Evolutionary conservation across 768 basidiomycete species (phyloP), one percentile per base, ranked within the genome.

Genomic region (Boletus sp.): DNA sequence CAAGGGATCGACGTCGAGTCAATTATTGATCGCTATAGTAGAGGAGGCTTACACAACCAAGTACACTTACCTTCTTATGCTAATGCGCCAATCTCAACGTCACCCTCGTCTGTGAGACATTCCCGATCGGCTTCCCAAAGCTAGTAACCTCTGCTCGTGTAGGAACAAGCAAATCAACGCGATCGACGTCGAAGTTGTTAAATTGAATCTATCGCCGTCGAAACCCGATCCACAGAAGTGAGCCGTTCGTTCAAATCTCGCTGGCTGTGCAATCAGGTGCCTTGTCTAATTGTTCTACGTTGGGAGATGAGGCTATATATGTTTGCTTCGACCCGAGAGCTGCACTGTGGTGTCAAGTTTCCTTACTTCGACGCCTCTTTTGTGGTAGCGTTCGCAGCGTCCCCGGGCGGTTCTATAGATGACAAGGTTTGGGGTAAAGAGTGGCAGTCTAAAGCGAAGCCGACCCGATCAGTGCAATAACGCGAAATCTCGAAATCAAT

Each of bases 101-200:
- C 40, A 49, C 28, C 41, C 32, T 51, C 59, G 29, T 45, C 42
- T 41, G 28, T 41, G 40, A 37, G 54, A 59, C 47, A 35, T 46
- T 51, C 28, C 51, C 50, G 24, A 24, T 24, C 24, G 24, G 24
- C 24, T 24, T 24, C 24, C 24, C 24, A 24, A 24, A 24, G 24
- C 24, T 3, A 24, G 24, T 24, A 24, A 24, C 47, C 59, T 59
- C 56, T 64, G 56, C 18, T 24, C 44, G 18, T 47, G 61, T 33
- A 64, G 58, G 56, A 67, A 61, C 30, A 64, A 58, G 56, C 35
- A 24, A 40, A 61, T 69, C 56, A 60, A 30, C 8, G 18, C 44
- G 68, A 68, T 67, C 67, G 67, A 65, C 62, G 44, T 58, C 67
- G 62, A 67, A 64, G 62, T 56, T 42, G 47, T 50, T 50, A 55